Evolutionary conservation across 2,329 filamentous ascomycete species (phyloP).

Genomic region (Eutypella sp.): DNA sequence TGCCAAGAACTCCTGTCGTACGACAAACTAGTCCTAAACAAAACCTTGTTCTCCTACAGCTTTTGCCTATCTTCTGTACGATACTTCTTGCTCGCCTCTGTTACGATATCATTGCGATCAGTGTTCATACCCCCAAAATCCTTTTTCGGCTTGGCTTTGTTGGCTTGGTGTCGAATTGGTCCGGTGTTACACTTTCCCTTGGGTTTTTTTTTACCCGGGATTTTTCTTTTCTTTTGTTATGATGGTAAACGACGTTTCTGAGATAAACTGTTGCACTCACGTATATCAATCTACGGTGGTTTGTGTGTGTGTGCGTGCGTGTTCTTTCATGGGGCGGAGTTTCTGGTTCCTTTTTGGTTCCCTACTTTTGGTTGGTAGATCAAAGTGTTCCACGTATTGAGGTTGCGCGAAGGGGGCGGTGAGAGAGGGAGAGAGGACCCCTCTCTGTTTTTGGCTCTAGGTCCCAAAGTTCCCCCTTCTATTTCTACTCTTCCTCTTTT

Average conservation of each 20-base stretch:
- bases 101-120: not conserved
- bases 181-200: too few species aligned
- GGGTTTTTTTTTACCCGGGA: not conserved
- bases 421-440: too few species aligned
- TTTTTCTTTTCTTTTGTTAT: conserved; percentile 17
- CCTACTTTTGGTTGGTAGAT: too few species aligned
- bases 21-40: too few species aligned
- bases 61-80: not conserved
- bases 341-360: conserved; percentile 14
- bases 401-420: too few species aligned
- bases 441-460: too few species aligned
- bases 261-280: conserved; percentile 16
- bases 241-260: conserved; percentile 16
- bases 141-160: too few species aligned
- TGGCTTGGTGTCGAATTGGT: not conserved
- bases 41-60: not conserved
- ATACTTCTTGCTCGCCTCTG: not conserved
- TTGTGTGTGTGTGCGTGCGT: too few species aligned
- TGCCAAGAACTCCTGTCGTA: not conserved
- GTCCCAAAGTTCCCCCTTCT: too few species aligned
- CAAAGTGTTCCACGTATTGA: too few species aligned
- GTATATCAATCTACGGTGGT: conserved; percentile 14
- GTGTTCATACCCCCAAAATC: not conserved
- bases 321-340: conserved; percentile 24
- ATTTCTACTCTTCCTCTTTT: too few species aligned